Base-by-base conservation (phyloP, 495 filamentous ascomycete genomes). In the Lepidopterella palustris region DNA sequence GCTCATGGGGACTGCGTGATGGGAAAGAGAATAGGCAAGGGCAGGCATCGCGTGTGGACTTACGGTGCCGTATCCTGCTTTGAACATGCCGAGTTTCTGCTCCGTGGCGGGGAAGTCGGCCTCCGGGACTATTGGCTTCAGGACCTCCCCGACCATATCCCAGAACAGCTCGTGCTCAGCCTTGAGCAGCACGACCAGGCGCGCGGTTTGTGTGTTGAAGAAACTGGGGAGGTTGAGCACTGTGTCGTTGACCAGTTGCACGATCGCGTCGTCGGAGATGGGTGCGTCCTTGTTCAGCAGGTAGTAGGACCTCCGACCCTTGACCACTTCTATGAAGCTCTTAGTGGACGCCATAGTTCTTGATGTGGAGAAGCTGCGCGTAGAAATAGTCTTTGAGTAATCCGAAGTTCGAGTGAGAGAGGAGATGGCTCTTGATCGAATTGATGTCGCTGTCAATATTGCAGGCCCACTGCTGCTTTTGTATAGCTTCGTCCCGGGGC, bases 121-220 rank as follows among this genome's bases (percentile, higher is more conserved):
- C 27, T 67, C 81, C n/a, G 81, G 78, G 6, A 87, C 79, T 18
- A 81, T 77, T 24, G 73, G 67, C 73, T 81, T 84, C 32, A 87
- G 75, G 57, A 77, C 71, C 21, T 78, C 76, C 32, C 59, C 64
- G 29, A 78, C 76, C 58, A 84, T 72, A 58, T 81, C 79, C 84
- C 84, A 87, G 59, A 86, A 75, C 73, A 81, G 82, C 56, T 84
- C 78, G 70, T 87, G 84, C 67, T 85, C 82, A 57, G 72, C 78
- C 55, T 80, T 80, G 66, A 85, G 74, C 61, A 87, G 78, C 25
- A 86, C 78, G 13, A 87, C 73, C 35, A 79, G 70, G 53, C 84
- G 82, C 66, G 82, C 78, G 66, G 74, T 76, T 74, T 87, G 84
- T 45, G 79, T 80, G 79, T 87, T 87, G 82, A 86, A 87, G 67